Base-by-base conservation (phyloP, 768 basidiomycete genomes). In the Xerocomellus chrysenteron region DNA sequence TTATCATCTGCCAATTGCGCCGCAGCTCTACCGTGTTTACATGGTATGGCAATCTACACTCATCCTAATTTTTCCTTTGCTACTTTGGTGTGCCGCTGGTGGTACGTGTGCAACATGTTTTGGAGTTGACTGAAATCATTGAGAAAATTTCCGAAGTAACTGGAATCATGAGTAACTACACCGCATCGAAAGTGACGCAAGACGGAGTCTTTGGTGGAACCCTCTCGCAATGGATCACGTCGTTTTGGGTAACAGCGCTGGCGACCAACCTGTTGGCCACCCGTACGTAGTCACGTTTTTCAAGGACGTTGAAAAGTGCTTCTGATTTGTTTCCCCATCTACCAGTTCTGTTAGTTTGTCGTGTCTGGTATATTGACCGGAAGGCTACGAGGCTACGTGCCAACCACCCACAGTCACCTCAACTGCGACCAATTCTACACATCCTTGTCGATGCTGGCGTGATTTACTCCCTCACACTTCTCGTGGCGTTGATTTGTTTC, bases 201-300 rank as follows among this genome's bases (percentile, higher is more conserved):
- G 2, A 0, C 39, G n/a, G 9, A 1, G 62, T 74, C 41, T 75
- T 71, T 49, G 60, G 44, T 2, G 56, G 43, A 9, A 52, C 50
- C n/a, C 62, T 66, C 1, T 50, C 59, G 0, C 51, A 52, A 11
- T 76, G 75, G 74, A 71, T 76, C 47, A 73, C 60, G 3, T 54
- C 71, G 12, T 73, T 73, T 41, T 75, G 50, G 50, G 13, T 16
- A 17, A 35, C 24, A 1, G 42, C 42, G 7, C 19, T 52, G 52
- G 12, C 26, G 0, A 73, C 72, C 28, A 75, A 74, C 51, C 52
- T 76, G 0, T 52, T 60, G 26, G 65, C 68, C 17, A 73, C 74
- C 1, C 28, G 70, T 70, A 50, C 39, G 64, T 17, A 8, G 21
- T 45, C 33, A 9, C 5, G 5, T 26, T 26, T n/a, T 26, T 11